These are phyloP conservation scores for Penicillium bialowiezense DNA, from an alignment of 495 filamentous ascomycete genomes.

Conservation along the genomic window DNA sequence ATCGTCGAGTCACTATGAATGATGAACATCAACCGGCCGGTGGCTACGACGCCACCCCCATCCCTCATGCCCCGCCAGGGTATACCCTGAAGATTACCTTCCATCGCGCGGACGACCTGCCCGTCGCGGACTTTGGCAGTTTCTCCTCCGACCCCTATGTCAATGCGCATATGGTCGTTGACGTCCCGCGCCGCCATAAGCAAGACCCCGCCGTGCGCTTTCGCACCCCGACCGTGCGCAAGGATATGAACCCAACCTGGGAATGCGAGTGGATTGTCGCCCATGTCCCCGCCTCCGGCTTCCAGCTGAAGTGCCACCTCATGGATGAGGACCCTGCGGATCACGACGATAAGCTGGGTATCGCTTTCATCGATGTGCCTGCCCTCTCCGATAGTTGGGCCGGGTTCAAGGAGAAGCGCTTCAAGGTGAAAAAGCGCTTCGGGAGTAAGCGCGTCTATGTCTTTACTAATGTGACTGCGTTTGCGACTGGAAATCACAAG, in stretches of 20 bases:
- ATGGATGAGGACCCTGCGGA: constrained; percentile 88
- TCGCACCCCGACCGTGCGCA: constrained; percentile 73
- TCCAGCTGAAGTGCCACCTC: constrained; percentile 73
- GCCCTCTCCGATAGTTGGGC: constrained; percentile 60
- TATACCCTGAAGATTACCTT: constrained; percentile 86
- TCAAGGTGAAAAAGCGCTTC: constrained; percentile 75
- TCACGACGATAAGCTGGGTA: constrained; percentile 84
- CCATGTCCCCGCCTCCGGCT: constrained; percentile 76
- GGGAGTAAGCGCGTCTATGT: constrained; percentile 84
- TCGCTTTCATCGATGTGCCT: constrained; percentile 64
- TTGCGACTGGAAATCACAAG: constrained; percentile 53
- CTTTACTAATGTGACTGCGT: constrained; percentile 59
- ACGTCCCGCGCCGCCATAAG: constrained; percentile 69
- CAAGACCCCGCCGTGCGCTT: constrained; percentile 70
- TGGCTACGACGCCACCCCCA: constrained; percentile 74
- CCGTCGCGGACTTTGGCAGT: constrained; percentile 72
- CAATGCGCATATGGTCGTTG: constrained; percentile 60
- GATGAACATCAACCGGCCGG: constrained; percentile 56
- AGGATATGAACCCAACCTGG: constrained; percentile 72
- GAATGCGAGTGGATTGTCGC: constrained; percentile 82
- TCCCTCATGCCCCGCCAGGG: constrained; percentile 68
- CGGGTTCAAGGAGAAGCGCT: constrained; percentile 62
- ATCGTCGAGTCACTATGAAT: constrained; percentile 44
- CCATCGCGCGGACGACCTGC: constrained; percentile 74
- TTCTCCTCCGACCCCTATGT: constrained; percentile 85